phyloP scores from a whole-genome alignment of 73 alveolate species.

The Paramecium bursaria region DNA sequence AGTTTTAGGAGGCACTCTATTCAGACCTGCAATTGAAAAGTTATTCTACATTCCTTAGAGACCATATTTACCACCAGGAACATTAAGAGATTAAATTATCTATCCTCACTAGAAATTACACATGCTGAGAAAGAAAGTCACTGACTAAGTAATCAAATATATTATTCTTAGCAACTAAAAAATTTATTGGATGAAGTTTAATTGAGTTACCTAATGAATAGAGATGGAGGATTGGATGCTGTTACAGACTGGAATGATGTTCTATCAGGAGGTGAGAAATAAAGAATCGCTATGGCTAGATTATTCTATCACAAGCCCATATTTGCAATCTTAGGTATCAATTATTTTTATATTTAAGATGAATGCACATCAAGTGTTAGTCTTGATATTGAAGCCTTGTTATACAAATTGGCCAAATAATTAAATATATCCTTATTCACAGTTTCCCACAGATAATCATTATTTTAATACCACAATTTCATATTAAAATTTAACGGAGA shows the following conservation, averaged over 20 bases:
- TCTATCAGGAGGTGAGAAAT: slow-evolving; percentile 79
- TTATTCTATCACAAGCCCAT: slow-evolving; percentile 76
- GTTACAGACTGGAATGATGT: slow-evolving; percentile 77
- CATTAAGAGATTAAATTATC: slow-evolving; percentile 89
- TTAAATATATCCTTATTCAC: slow-evolving; percentile 76
- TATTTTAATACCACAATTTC: slow-evolving; percentile 74
- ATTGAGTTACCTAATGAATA: slow-evolving; percentile 52
- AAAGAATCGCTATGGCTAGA: slow-evolving; percentile 82
- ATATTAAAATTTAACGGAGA: slow-evolving; percentile 76
- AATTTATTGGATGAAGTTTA: slow-evolving; percentile 62
- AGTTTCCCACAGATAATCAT: slow-evolving; percentile 75
- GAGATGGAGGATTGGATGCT: slow-evolving; percentile 75
- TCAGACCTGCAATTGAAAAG: slow-evolving; percentile 82
- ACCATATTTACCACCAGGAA: slow-evolving; percentile 94
- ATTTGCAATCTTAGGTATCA: slow-evolving; percentile 70
- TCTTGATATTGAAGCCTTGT: slow-evolving; percentile 73
- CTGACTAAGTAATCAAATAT: slow-evolving; percentile 24
- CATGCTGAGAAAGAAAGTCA: slow-evolving; percentile 56
- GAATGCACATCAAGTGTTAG: slow-evolving; percentile 78
- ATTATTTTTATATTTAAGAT: slow-evolving; percentile 20
- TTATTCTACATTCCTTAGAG: slow-evolving; percentile 93
- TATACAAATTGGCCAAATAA: slow-evolving; percentile 69
- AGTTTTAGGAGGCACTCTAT: slow-evolving; percentile 83
- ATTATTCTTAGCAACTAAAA: slow-evolving; percentile 15
- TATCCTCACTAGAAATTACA: slow-evolving; percentile 85